Conservation (phyloP, 805 yeast genomes). For the Pichia manshurica region DNA sequence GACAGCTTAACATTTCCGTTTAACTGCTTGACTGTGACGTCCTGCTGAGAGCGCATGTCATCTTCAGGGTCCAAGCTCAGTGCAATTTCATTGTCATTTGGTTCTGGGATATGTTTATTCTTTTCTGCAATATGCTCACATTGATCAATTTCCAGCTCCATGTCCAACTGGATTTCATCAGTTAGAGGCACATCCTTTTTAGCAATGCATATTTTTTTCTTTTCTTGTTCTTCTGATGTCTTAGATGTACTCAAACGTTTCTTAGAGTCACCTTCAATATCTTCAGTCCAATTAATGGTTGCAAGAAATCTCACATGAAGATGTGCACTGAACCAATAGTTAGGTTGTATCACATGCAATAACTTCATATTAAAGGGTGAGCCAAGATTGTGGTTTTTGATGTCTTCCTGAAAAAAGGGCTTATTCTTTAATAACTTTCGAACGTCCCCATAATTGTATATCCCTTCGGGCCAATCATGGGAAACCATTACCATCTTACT, state of each 20-base stretch:
- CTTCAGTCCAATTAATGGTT: neutral
- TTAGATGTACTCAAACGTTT: neutral
- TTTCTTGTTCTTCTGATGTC: slow-evolving; percentile 14
- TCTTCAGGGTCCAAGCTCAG: slow-evolving; percentile 24
- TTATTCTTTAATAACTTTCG: slow-evolving; percentile 46
- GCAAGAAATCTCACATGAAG: slow-evolving; percentile 75
- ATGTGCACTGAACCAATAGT: slow-evolving; percentile 85
- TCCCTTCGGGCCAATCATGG: slow-evolving; percentile 94
- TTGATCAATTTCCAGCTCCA: neutral
- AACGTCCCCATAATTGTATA: slow-evolving; percentile 60
- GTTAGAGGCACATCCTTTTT: neutral
- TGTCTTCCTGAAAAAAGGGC: slow-evolving; percentile 63
- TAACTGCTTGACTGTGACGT: no score
- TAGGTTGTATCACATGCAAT: slow-evolving; percentile 51
- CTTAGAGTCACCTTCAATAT: neutral
- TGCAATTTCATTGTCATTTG: slow-evolving; percentile 30
- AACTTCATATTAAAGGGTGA: slow-evolving; percentile 59
- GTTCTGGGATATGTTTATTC: slow-evolving; percentile 4
- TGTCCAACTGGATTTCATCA: slow-evolving; percentile 18
- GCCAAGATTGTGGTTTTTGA: slow-evolving; percentile 57
- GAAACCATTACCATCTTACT: slow-evolving; percentile 53
- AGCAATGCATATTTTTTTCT: slow-evolving; percentile 5
- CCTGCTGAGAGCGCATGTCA: neutral
- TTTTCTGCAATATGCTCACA: neutral
- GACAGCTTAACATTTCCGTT: neutral